Conservation (phyloP, 257 asterid species). For the Sherardia arvensis region DNA sequence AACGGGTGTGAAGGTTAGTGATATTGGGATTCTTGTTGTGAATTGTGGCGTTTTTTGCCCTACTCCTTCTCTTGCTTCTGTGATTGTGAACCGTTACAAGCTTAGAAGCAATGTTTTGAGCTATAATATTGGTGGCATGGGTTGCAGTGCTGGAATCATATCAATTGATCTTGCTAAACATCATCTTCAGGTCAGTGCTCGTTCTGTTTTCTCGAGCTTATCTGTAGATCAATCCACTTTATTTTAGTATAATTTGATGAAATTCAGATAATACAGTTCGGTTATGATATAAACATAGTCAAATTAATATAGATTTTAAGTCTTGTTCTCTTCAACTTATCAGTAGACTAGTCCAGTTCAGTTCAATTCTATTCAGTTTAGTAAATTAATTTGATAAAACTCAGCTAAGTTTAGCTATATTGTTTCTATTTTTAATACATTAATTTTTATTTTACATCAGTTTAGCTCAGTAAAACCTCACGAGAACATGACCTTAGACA, state of each 20-base stretch:
- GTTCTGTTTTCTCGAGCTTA: no score
- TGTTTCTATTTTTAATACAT: no score
- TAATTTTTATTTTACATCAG: not conserved
- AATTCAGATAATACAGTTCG: no score
- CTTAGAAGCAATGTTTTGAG: slow-evolving; percentile 24
- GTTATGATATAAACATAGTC: no score
- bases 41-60: slow-evolving; percentile 25
- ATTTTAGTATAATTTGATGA: not conserved
- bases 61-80: slow-evolving; percentile 22
- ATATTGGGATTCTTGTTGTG: slow-evolving; percentile 30
- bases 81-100: slow-evolving; percentile 33
- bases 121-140: slow-evolving; percentile 34
- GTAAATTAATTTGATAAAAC: not conserved
- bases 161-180: slow-evolving; percentile 30
- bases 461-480: no score
- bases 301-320: no score
- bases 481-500: no score
- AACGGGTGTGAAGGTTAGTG: slow-evolving; percentile 21
- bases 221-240: no score
- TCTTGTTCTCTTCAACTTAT: no score
- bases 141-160: slow-evolving; percentile 35
- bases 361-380: no score
- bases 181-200: slow-evolving; percentile 21
- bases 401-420: no score
- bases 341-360: no score